These are phyloP conservation scores for Zymoseptoria passerinii DNA, from an alignment of 2,329 filamentous ascomycete genomes.

Conservation along the genomic window DNA sequence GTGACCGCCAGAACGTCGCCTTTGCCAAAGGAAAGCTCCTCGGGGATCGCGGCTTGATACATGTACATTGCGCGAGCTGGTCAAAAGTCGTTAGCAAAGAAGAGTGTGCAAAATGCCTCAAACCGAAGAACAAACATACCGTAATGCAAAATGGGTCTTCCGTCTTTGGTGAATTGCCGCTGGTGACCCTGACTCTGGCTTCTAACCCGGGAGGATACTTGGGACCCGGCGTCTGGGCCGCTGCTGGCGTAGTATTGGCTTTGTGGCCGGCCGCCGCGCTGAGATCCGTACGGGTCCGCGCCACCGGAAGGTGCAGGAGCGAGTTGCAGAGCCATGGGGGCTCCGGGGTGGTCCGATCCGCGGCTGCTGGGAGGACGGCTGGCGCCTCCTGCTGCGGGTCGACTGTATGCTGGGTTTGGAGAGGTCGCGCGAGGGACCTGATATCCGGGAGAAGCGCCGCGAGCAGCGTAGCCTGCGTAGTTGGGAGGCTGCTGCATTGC, in stretches of 20 bases:
- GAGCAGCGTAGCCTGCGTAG: slow-evolving; percentile 29
- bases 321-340: slow-evolving; percentile 40
- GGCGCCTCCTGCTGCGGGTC: slow-evolving; percentile 29
- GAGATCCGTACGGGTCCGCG: slow-evolving; percentile 33
- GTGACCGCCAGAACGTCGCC: slow-evolving; percentile 84
- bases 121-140: slow-evolving; percentile 56
- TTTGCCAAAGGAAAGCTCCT: slow-evolving; percentile 87
- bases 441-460: slow-evolving; percentile 33
- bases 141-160: slow-evolving; percentile 81
- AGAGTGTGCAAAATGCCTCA: neutral
- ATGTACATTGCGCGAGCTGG: slow-evolving; percentile 80
- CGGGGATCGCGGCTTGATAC: slow-evolving; percentile 89
- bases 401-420: slow-evolving; percentile 31
- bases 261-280: slow-evolving; percentile 35
- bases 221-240: slow-evolving; percentile 29
- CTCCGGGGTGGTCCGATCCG: slow-evolving; percentile 29
- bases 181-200: slow-evolving; percentile 85
- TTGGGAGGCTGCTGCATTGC: slow-evolving; percentile 26
- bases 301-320: slow-evolving; percentile 35
- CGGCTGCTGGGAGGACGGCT: slow-evolving; percentile 36
- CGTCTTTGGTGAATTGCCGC: slow-evolving; percentile 77
- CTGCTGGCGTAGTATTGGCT: slow-evolving; percentile 38
- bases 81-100: slow-evolving; percentile 6
- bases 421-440: slow-evolving; percentile 33
- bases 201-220: slow-evolving; percentile 38